These are phyloP conservation scores for Fusarium nematophilum DNA, from an alignment of 2,329 filamentous ascomycete species.

Conservation along the genomic window DNA sequence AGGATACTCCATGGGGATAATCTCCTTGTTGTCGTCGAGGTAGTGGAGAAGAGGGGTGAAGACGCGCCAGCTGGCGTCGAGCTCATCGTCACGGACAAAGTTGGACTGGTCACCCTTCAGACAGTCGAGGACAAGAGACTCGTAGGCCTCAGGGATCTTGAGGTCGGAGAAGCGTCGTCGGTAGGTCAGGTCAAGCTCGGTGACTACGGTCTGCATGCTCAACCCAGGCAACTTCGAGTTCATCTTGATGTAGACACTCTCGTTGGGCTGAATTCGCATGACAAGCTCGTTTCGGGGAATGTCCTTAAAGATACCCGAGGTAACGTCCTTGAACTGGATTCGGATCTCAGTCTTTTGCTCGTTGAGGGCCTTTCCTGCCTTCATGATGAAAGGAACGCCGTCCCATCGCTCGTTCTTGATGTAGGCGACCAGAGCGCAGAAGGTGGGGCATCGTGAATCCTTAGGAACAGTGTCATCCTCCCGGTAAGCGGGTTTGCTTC, in stretches of 20 bases:
- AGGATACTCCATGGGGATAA: constrained; percentile 99
- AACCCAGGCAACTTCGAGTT: constrained; percentile 98
- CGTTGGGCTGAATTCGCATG: constrained; percentile 98
- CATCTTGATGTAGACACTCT: constrained; percentile 99
- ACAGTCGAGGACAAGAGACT: constrained; percentile 95
- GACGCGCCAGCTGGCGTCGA: constrained; percentile 98
- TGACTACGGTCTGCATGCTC: constrained; percentile 99
- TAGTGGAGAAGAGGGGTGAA: constrained; percentile 98
- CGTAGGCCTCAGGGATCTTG: constrained; percentile 99
- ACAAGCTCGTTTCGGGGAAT: constrained; percentile 99
- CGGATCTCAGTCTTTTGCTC: constrained; percentile 99
- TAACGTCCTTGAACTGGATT: constrained; percentile 99
- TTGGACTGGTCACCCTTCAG: constrained; percentile 99
- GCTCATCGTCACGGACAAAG: constrained; percentile 96
- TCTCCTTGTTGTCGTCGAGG: constrained; percentile 99
- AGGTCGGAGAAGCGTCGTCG: constrained; percentile 97
- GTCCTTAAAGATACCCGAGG: constrained; percentile 99
- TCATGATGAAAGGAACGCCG: constrained; percentile 98
- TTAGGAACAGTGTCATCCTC: constrained; percentile 98
- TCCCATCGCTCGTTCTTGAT: constrained; percentile 99
- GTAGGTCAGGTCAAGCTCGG: constrained; percentile 98
- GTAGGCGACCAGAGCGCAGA: constrained; percentile 96
- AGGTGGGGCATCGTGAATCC: constrained; percentile 96
- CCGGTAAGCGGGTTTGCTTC: constrained; percentile 96
- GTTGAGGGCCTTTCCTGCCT: constrained; percentile 98